Evolutionary conservation across 2,329 filamentous ascomycete species (phyloP).

Genomic region (Cercospora zeae-maydis): DNA sequence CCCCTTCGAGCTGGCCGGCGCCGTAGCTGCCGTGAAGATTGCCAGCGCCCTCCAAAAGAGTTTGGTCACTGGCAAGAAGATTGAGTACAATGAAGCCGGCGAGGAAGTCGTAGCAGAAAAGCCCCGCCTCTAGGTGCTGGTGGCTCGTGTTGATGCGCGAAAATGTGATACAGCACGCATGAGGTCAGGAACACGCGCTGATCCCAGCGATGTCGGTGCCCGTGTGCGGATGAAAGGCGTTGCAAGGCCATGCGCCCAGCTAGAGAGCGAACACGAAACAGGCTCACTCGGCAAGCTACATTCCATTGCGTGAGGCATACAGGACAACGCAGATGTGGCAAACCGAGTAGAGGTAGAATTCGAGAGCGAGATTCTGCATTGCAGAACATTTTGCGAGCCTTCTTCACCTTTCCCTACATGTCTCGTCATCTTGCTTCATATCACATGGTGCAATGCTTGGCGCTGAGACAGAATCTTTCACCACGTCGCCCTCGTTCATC

Average conservation of each 20-base stretch:
- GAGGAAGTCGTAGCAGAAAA: slow-evolving; percentile 21
- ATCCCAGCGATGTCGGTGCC: neutral
- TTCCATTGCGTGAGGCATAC: neutral
- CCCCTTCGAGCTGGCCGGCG: slow-evolving; percentile 56
- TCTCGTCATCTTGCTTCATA: neutral
- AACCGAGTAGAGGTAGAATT: neutral
- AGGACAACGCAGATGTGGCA: neutral
- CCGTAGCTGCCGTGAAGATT: slow-evolving; percentile 59
- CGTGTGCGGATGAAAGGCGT: neutral
- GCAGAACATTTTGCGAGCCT: neutral
- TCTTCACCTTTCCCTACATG: neutral
- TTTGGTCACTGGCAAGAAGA: slow-evolving; percentile 45
- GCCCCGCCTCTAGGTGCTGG: slow-evolving; percentile 14
- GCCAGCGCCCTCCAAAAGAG: slow-evolving; percentile 50
- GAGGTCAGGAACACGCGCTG: neutral
- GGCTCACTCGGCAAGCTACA: no score
- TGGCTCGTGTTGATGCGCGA: neutral
- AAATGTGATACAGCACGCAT: neutral
- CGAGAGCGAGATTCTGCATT: neutral
- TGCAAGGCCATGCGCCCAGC: neutral
- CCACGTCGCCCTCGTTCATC: neutral
- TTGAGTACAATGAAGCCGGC: slow-evolving; percentile 53
- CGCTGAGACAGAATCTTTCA: neutral
- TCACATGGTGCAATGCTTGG: neutral
- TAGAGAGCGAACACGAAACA: neutral